Conservation (phyloP, 2,329 filamentous ascomycete species). For the Colletotrichum euphorbiae region DNA sequence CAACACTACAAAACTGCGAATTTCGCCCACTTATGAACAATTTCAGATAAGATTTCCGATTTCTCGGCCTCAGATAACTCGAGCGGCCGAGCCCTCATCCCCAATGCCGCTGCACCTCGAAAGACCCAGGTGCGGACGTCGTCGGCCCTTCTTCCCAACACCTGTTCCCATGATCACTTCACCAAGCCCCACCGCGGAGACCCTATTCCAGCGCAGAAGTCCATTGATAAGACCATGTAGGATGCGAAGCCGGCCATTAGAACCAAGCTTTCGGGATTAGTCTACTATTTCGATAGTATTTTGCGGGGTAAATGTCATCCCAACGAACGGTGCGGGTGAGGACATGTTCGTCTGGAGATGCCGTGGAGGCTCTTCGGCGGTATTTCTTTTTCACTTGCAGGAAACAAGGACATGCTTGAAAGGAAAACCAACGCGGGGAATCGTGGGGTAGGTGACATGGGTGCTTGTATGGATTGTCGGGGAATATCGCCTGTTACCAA, state of each 20-base stretch:
- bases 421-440: constrained; percentile 16
- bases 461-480: background rate
- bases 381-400: background rate
- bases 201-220: background rate
- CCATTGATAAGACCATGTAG: constrained; percentile 14
- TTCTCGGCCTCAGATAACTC: constrained; percentile 3
- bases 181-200: background rate
- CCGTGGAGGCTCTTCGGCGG: constrained; percentile 21
- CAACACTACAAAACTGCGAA: background rate
- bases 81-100: background rate
- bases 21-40: background rate
- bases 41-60: background rate
- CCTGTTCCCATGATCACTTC: constrained; percentile 10
- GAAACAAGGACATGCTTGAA: background rate
- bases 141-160: constrained; percentile 5
- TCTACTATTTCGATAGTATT: background rate
- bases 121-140: background rate
- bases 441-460: constrained; percentile 10
- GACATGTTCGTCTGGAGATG: background rate
- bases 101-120: background rate
- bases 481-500: background rate
- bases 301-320: constrained; percentile 10
- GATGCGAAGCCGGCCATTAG: background rate
- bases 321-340: constrained; percentile 16
- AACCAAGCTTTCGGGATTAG: constrained; percentile 11